phyloP scores from a whole-genome alignment of 495 filamentous ascomycete genomes.

The Trichoderma erinaceum region DNA sequence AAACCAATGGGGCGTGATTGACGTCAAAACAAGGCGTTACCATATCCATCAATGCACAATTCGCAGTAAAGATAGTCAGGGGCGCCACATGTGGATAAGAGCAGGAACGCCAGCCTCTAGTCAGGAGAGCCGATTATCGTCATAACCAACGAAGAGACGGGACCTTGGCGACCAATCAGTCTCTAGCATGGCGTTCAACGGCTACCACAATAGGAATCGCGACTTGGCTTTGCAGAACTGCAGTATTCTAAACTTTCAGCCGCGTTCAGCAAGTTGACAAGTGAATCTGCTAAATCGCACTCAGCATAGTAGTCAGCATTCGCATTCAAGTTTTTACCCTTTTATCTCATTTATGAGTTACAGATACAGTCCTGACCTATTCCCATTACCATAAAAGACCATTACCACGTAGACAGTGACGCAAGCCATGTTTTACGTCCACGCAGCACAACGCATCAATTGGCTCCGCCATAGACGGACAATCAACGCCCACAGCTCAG shows the following conservation, averaged over 20 bases:
- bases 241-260: too few relatives aligned
- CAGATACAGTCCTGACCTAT: neutral
- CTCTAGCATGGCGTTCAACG: neutral
- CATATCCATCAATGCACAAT: neutral
- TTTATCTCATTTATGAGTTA: neutral
- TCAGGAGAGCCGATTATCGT: neutral
- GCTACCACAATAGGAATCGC: neutral
- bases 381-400: too few relatives aligned
- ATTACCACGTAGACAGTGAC: neutral
- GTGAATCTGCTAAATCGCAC: too few relatives aligned
- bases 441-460: neutral
- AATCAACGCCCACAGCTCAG: neutral
- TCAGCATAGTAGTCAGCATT: neutral
- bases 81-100: conserved; percentile 6
- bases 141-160: neutral
- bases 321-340: neutral
- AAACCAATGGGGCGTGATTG: neutral
- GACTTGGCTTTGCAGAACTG: neutral
- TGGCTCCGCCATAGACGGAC: neutral
- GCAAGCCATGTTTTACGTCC: neutral
- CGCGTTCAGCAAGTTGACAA: too few relatives aligned
- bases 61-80: neutral
- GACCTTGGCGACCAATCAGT: neutral
- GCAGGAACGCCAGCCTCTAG: neutral
- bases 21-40: neutral